Evolutionary conservation across 352 stramenopile species (phyloP).

Genomic region (Peronospora farinosa): DNA sequence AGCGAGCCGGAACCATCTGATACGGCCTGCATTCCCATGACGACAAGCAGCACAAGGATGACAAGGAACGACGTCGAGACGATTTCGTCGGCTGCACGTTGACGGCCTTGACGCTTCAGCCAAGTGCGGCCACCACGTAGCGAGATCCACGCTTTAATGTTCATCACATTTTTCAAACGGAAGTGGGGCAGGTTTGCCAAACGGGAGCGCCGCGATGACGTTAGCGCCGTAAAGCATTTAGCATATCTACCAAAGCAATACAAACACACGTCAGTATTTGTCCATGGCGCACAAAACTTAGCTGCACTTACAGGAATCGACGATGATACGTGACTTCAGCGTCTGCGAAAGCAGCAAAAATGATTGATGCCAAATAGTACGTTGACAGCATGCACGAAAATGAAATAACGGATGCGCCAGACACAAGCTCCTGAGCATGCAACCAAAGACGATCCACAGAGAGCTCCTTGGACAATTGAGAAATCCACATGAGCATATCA

Average conservation of each 20-base stretch:
- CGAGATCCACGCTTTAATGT: conserved; percentile 89
- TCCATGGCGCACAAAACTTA: not conserved
- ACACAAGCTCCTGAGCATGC: conserved; percentile 22
- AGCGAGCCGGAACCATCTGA: conserved; percentile 52
- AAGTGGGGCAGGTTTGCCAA: conserved; percentile 85
- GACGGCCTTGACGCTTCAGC: conserved; percentile 79
- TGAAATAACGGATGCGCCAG: conserved; percentile 43
- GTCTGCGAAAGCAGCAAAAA: conserved; percentile 72
- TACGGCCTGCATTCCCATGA: conserved; percentile 82
- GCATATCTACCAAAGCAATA: conserved; percentile 46
- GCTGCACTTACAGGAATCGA: conserved; percentile 54
- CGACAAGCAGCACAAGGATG: conserved; percentile 74
- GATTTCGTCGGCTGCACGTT: conserved; percentile 84
- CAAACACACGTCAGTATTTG: conserved; percentile 9
- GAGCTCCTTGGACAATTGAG: conserved; percentile 28
- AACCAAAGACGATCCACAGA: conserved; percentile 22
- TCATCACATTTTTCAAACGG: conserved; percentile 86
- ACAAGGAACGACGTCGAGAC: conserved; percentile 87
- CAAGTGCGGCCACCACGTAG: conserved; percentile 80
- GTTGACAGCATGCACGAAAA: conserved; percentile 69
- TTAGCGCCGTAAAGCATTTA: conserved; percentile 87
- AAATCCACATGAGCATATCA: conserved; percentile 33
- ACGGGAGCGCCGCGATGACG: conserved; percentile 72
- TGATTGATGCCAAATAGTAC: conserved; percentile 65
- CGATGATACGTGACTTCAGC: conserved; percentile 83